These are phyloP conservation scores for Ehretia macrophylla DNA, from an alignment of 257 asterid species.

Conservation along the genomic window DNA sequence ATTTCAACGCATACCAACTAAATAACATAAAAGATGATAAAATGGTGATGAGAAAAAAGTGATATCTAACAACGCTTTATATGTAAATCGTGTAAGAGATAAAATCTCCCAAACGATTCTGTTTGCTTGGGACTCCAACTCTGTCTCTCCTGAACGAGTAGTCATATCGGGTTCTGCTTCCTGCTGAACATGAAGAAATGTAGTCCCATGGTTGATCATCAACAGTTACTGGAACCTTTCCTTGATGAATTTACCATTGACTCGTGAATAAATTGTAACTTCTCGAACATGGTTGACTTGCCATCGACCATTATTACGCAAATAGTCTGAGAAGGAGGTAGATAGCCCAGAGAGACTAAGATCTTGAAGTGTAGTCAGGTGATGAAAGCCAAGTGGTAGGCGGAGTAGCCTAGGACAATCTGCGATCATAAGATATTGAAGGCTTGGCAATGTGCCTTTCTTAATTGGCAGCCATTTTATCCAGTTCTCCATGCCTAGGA, in stretches of 20 bases:
- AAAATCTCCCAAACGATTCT: too few species aligned
- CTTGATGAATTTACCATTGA: slow-evolving; percentile 16
- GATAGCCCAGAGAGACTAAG: slow-evolving; percentile 7
- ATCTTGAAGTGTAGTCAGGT: slow-evolving; percentile 15
- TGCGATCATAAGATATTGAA: not conserved
- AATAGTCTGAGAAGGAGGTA: slow-evolving; percentile 2
- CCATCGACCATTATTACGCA: slow-evolving; percentile 9
- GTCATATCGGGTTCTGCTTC: too few species aligned
- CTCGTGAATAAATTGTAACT: slow-evolving; percentile 20
- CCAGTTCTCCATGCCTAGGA: slow-evolving; percentile 17
- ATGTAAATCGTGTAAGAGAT: too few species aligned
- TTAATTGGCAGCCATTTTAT: slow-evolving; percentile 18
- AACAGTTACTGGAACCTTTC: slow-evolving; percentile 2
- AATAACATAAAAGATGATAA: too few species aligned
- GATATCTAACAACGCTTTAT: too few species aligned
- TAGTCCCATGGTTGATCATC: too few species aligned
- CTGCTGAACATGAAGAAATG: too few species aligned
- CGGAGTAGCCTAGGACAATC: slow-evolving; percentile 1
- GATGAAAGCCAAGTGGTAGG: not conserved
- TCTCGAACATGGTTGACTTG: slow-evolving; percentile 15
- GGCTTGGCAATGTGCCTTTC: slow-evolving; percentile 14
- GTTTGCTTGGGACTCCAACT: too few species aligned
- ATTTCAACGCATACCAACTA: too few species aligned
- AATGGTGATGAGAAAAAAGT: too few species aligned
- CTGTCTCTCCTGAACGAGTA: too few species aligned